Conservation (phyloP, 345 rosid species). For the Citrus maxima region DNA sequence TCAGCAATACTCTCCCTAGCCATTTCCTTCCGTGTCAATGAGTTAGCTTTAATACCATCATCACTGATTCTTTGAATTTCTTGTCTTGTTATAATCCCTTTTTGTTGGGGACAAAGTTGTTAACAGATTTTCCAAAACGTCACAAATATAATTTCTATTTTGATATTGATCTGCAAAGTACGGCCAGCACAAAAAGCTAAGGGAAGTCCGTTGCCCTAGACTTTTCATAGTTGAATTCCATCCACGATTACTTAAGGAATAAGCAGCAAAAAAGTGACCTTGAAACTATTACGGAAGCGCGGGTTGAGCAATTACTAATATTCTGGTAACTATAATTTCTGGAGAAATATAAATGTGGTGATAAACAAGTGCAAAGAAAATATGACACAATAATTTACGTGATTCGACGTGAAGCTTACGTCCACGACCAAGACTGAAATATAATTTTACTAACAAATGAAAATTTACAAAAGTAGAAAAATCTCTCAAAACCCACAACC, state of each 20-base stretch:
- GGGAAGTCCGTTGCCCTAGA: conserved; percentile 24
- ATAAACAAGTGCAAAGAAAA: too few relatives aligned
- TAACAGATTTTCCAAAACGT: conserved; percentile 23
- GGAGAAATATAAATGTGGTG: too few relatives aligned
- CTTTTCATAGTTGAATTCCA: conserved; percentile 38
- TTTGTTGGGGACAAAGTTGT: conserved; percentile 11
- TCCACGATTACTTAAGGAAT: conserved; percentile 34
- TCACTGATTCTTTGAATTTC: conserved; percentile 10
- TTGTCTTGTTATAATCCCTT: conserved; percentile 25
- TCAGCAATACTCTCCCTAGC: conserved; percentile 12
- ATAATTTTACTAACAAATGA: too few relatives aligned
- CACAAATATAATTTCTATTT: conserved; percentile 26
- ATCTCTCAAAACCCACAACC: too few relatives aligned
- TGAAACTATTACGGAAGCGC: not conserved
- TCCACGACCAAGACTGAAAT: too few relatives aligned
- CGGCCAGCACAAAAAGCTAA: conserved; percentile 35
- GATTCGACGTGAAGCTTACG: fast-evolving
- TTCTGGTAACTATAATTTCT: too few relatives aligned
- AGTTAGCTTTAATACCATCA: conserved; percentile 14
- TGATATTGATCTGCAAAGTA: conserved; percentile 25
- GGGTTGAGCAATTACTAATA: too few relatives aligned
- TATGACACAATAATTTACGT: too few relatives aligned
- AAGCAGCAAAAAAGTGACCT: conserved; percentile 18
- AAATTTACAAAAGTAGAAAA: too few relatives aligned
- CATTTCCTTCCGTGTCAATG: conserved; percentile 28